Evolutionary conservation across 805 yeast genomes (phyloP).

Genomic region (Candida multigemmis): DNA sequence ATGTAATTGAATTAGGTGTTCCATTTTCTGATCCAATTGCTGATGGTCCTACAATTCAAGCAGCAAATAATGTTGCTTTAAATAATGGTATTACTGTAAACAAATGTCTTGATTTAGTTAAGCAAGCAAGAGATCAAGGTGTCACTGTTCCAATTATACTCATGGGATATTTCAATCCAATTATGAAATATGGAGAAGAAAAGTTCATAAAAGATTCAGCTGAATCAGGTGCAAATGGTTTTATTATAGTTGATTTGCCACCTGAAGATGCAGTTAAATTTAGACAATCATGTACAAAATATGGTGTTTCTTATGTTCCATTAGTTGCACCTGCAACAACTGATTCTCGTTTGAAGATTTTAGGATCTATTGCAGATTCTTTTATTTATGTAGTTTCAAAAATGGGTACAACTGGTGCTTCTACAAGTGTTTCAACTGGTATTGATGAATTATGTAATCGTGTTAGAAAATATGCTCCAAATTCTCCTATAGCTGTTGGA

Average conservation of each 20-base stretch:
- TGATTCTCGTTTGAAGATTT: conserved; percentile 70
- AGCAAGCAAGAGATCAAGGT: conserved; percentile 71
- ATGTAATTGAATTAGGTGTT: conserved; percentile 87
- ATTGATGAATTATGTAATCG: conserved; percentile 62
- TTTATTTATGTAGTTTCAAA: conserved; percentile 94
- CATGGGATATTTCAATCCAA: conserved; percentile 98
- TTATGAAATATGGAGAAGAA: conserved; percentile 82
- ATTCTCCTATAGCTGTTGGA: conserved; percentile 83
- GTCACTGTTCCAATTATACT: conserved; percentile 82
- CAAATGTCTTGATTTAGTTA: conserved; percentile 61
- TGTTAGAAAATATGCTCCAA: conserved; percentile 67
- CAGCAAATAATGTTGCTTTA: conserved; percentile 75
- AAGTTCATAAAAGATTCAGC: conserved; percentile 70
- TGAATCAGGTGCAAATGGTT: conserved; percentile 90
- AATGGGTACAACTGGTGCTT: conserved; percentile 97
- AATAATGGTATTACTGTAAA: conserved; percentile 71
- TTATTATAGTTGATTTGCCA: conserved; percentile 89
- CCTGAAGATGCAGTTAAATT: conserved; percentile 94
- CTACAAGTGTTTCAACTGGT: conserved; percentile 51
- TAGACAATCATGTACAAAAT: conserved; percentile 58
- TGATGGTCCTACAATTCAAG: conserved; percentile 96
- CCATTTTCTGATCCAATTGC: conserved; percentile 99
- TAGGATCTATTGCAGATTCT: conserved; percentile 86
- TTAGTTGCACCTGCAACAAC: conserved; percentile 96
- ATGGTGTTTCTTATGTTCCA: conserved; percentile 81